These are phyloP conservation scores for Auriscalpium vulgare DNA, from an alignment of 768 basidiomycete genomes.

Conservation along the genomic window DNA sequence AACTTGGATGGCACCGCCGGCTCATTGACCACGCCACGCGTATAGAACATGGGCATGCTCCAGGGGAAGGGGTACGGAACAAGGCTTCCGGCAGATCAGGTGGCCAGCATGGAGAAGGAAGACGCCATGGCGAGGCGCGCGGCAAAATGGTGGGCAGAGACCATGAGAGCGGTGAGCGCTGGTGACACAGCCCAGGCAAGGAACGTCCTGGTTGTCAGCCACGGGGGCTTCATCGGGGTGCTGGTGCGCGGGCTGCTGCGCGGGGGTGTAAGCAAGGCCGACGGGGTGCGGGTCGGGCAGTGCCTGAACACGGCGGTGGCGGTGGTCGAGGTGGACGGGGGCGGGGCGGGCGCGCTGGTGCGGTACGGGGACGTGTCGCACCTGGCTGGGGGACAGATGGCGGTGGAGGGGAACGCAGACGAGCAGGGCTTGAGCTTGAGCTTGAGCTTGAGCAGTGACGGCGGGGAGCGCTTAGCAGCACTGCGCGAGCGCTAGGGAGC, in stretches of 20 bases:
- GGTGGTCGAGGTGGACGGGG: slow-evolving; percentile 42
- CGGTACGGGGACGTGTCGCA: slow-evolving; percentile 52
- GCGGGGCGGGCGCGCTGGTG: slow-evolving; percentile 33
- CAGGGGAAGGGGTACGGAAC: slow-evolving; percentile 35
- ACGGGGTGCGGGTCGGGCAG: slow-evolving; percentile 22
- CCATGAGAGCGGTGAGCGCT: slow-evolving; percentile 26
- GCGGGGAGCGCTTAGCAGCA: no score
- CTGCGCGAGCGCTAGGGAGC: no score
- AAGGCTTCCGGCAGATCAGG: slow-evolving; percentile 27
- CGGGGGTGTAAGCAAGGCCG: slow-evolving; percentile 28
- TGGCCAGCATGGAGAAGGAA: slow-evolving; percentile 16
- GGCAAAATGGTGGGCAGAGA: slow-evolving; percentile 52
- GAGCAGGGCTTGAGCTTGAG: slow-evolving; percentile 16
- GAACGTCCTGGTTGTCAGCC: slow-evolving; percentile 49
- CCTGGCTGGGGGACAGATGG: slow-evolving; percentile 27
- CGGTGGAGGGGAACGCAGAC: slow-evolving; percentile 46
- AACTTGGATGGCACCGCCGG: neutral
- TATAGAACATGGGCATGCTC: slow-evolving; percentile 52
- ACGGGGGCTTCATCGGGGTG: slow-evolving; percentile 55
- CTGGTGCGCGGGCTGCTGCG: slow-evolving; percentile 44
- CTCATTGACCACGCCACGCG: neutral
- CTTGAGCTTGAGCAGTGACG: no score
- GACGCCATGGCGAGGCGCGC: slow-evolving; percentile 30
- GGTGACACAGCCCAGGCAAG: slow-evolving; percentile 1
- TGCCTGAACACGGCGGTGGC: slow-evolving; percentile 53